These are phyloP conservation scores for Fusarium devonianum DNA, from an alignment of 2,329 filamentous ascomycete species.

Conservation along the genomic window DNA sequence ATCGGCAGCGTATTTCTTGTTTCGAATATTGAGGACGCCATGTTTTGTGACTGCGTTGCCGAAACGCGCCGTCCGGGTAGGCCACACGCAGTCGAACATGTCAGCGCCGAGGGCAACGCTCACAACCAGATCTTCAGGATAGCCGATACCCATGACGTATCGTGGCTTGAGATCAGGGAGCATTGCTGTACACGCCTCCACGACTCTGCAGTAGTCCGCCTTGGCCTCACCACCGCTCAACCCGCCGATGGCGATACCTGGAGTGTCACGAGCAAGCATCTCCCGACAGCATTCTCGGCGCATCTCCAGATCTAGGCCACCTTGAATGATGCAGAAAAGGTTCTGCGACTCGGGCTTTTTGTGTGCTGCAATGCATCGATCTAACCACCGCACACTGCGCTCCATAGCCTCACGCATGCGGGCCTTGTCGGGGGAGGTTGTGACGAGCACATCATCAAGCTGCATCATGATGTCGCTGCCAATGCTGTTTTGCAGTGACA, in stretches of 20 bases:
- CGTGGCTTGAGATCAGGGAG: conserved; percentile 92
- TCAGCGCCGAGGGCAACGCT: conserved; percentile 93
- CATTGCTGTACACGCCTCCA: conserved; percentile 82
- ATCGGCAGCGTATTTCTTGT: conserved; percentile 77
- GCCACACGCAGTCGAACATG: conserved; percentile 99
- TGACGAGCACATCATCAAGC: conserved; percentile 96
- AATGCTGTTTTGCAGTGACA: conserved; percentile 94
- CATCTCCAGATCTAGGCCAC: conserved; percentile 88
- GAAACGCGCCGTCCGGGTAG: conserved; percentile 92
- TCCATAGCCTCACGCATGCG: conserved; percentile 96
- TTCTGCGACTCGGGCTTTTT: conserved; percentile 84
- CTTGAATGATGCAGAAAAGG: conserved; percentile 98
- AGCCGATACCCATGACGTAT: conserved; percentile 99
- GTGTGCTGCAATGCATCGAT: conserved; percentile 92
- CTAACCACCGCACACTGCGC: conserved; percentile 92
- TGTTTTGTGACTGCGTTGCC: conserved; percentile 87
- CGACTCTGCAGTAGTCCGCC: conserved; percentile 87
- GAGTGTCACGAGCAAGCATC: conserved; percentile 91
- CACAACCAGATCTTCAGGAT: conserved; percentile 94
- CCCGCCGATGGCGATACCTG: conserved; percentile 95
- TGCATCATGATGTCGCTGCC: conserved; percentile 99
- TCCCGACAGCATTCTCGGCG: conserved; percentile 81
- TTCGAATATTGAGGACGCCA: conserved; percentile 85
- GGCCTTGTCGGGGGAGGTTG: conserved; percentile 85
- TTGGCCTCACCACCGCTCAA: conserved; percentile 96